These are phyloP conservation scores for Fusarium nanum DNA, from an alignment of 2,329 filamentous ascomycete species.

Conservation along the genomic window DNA sequence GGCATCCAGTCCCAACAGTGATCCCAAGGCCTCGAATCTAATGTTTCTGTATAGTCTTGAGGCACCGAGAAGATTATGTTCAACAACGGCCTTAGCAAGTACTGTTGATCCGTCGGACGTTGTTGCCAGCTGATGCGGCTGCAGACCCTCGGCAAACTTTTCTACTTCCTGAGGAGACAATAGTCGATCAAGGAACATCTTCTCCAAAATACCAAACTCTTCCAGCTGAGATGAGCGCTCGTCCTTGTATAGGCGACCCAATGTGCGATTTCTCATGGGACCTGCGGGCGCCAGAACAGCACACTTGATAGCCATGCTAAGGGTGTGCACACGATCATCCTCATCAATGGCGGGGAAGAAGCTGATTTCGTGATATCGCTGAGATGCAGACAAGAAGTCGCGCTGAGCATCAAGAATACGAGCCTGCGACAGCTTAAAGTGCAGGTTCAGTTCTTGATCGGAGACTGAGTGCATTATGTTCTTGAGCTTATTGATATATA, in stretches of 20 bases:
- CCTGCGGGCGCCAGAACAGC: constrained; percentile 93
- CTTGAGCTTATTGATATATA: constrained; percentile 94
- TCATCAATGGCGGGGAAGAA: constrained; percentile 83
- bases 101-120: constrained; percentile 94
- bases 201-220: constrained; percentile 91
- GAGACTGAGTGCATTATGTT: constrained; percentile 85
- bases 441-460: constrained; percentile 79
- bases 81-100: constrained; percentile 90
- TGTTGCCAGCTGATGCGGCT: constrained; percentile 88
- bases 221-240: constrained; percentile 80
- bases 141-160: constrained; percentile 82
- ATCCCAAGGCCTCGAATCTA: constrained; percentile 77
- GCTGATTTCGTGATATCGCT: constrained; percentile 89
- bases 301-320: constrained; percentile 89
- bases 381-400: constrained; percentile 87
- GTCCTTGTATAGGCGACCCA: constrained; percentile 92
- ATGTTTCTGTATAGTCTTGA: constrained; percentile 86
- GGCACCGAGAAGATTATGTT: constrained; percentile 92
- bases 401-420: constrained; percentile 92
- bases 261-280: constrained; percentile 80
- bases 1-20: constrained; percentile 79
- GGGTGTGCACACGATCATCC: constrained; percentile 84
- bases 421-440: constrained; percentile 92
- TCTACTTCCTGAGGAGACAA: constrained; percentile 84
- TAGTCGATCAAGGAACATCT: constrained; percentile 94